Percentiles rank a stretch among this genome's conserved stretches.
phyloP scores from a whole-genome alignment of 192 early-diverging fungal genomes.

The Backusella luteola region DNA sequence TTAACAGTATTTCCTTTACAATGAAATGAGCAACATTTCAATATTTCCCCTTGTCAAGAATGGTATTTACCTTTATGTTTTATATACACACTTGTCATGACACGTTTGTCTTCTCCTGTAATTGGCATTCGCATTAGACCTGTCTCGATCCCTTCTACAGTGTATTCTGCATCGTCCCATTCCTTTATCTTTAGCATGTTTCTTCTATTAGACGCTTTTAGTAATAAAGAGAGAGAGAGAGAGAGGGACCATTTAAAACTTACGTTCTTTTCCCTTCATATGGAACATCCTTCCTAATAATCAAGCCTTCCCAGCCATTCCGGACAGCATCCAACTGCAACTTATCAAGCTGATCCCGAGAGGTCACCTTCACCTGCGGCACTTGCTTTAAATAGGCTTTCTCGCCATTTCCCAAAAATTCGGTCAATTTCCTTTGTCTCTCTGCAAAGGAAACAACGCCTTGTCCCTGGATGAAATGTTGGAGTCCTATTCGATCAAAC shows the following conservation, averaged over 20 bases:
- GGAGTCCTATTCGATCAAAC: constrained; percentile 43
- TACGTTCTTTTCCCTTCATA: constrained; percentile 58
- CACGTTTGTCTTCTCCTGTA: constrained; percentile 33
- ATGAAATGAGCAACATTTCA: neutral
- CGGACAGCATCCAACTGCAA: constrained; percentile 22
- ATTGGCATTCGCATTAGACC: constrained; percentile 43
- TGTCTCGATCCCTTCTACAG: constrained; percentile 39
- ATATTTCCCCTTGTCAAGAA: neutral
- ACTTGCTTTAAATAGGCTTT: constrained; percentile 12
- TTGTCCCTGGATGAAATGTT: constrained; percentile 32
- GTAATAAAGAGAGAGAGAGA: too few species aligned
- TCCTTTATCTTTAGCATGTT: constrained; percentile 54
- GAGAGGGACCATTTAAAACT: neutral
- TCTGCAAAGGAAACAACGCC: constrained; percentile 28
- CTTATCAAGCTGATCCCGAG: constrained; percentile 33
- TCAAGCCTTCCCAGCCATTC: constrained; percentile 56
- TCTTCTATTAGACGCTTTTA: constrained; percentile 17
- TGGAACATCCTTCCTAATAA: constrained; percentile 44
- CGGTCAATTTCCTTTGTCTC: constrained; percentile 25
- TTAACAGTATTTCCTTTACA: constrained; percentile 40
- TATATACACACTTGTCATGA: constrained; percentile 45
- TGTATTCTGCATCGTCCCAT: constrained; percentile 52
- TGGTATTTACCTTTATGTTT: constrained; percentile 35
- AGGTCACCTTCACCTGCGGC: constrained; percentile 26
- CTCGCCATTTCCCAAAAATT: constrained; percentile 6